Percentiles rank a stretch among this genome's conserved stretches.
Conservation (phyloP, 2,329 filamentous ascomycete genomes). For the Bipolaris zeicola region DNA sequence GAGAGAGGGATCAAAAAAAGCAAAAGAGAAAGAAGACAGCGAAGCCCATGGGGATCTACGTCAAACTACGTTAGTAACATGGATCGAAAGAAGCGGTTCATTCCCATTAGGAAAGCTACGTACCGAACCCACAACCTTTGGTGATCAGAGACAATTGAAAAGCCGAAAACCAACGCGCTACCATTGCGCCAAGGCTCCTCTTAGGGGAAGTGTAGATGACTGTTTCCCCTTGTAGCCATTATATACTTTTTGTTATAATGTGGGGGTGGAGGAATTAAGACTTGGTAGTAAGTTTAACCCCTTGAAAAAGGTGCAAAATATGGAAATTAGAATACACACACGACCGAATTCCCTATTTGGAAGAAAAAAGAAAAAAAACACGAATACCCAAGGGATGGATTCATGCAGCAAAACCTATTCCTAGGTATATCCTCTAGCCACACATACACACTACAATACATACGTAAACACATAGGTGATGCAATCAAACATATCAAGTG, state of each 20-base stretch:
- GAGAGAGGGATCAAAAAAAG: slow-evolving; percentile 12
- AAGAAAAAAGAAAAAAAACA: too few species aligned
- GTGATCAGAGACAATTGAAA: slow-evolving; percentile 15
- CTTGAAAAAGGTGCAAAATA: too few species aligned
- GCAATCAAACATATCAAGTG: too few species aligned
- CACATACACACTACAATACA: neutral
- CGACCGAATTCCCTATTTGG: too few species aligned
- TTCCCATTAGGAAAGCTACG: slow-evolving; percentile 4
- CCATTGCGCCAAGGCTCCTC: slow-evolving; percentile 34
- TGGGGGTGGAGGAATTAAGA: too few species aligned
- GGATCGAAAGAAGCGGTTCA: slow-evolving; percentile 10
- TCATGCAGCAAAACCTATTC: too few species aligned
- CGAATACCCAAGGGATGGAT: too few species aligned
- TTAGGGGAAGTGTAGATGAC: slow-evolving; percentile 14
- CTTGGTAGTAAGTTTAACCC: too few species aligned
- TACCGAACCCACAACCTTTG: slow-evolving; percentile 33
- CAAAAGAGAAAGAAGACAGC: neutral
- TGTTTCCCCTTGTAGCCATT: neutral
- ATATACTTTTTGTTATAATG: neutral
- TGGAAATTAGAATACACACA: too few species aligned
- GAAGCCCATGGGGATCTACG: slow-evolving; percentile 16
- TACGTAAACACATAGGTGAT: neutral
- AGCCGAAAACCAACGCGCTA: slow-evolving; percentile 36
- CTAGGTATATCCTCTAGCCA: neutral
- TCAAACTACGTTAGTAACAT: neutral